These are phyloP conservation scores for Cryptococcus amylolentus DNA, from an alignment of 1,284 basidiomycete species.

Conservation along the genomic window DNA sequence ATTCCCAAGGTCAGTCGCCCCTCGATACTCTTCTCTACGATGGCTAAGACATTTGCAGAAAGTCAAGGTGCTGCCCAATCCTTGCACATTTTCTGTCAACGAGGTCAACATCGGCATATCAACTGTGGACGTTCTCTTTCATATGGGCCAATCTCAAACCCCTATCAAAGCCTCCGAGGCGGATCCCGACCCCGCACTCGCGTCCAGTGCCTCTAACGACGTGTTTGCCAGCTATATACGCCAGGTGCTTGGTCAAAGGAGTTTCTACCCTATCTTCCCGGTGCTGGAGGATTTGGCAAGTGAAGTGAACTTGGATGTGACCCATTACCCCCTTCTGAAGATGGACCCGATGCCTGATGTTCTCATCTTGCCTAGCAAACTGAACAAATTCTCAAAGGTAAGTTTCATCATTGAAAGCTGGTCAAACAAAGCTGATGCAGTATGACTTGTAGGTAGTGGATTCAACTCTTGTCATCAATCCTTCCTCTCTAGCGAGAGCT, in stretches of 20 bases:
- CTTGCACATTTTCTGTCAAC: constrained; percentile 77
- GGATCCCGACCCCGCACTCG: constrained; percentile 54
- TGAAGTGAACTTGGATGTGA: constrained; percentile 83
- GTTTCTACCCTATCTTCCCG: constrained; percentile 94
- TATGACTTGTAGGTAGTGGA: constrained; percentile 44
- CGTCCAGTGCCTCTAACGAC: constrained; percentile 56
- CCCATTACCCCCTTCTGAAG: constrained; percentile 57
- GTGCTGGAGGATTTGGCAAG: constrained; percentile 66
- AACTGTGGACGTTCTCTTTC: constrained; percentile 83
- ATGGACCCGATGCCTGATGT: constrained; percentile 65
- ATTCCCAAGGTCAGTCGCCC: constrained; percentile 47
- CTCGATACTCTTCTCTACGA: neutral
- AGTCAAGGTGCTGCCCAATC: constrained; percentile 80
- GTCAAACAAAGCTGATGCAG: neutral
- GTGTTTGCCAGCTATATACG: constrained; percentile 73
- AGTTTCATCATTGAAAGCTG: constrained; percentile 15
- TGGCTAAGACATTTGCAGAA: constrained; percentile 53
- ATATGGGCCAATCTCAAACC: constrained; percentile 79
- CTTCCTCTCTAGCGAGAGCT: constrained; percentile 39
- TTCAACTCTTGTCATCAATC: constrained; percentile 49
- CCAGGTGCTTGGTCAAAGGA: constrained; percentile 80
- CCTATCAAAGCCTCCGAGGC: constrained; percentile 67
- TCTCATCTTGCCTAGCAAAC: constrained; percentile 74
- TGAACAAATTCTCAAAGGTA: constrained; percentile 83
- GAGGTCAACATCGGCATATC: constrained; percentile 72